These are phyloP conservation scores for Termitomyces sp. DNA, from an alignment of 768 basidiomycete genomes.

Conservation along the genomic window DNA sequence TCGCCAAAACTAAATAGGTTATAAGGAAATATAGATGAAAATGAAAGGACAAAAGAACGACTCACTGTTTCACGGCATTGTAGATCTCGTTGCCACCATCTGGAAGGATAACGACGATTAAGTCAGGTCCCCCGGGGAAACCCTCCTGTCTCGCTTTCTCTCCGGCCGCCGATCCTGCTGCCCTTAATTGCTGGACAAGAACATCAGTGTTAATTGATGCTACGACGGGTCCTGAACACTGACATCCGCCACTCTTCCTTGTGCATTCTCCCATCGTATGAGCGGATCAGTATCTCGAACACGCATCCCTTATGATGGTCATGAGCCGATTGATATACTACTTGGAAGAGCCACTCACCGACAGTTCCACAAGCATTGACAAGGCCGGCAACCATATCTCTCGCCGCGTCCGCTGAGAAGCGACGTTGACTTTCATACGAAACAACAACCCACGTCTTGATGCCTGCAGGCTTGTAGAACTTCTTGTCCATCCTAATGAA, in stretches of 20 bases:
- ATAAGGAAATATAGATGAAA: constrained; percentile 9
- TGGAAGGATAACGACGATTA: constrained; percentile 70
- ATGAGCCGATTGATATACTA: constrained; percentile 37
- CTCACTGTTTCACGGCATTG: constrained; percentile 75
- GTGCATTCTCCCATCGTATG: constrained; percentile 53
- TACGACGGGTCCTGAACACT: constrained; percentile 10
- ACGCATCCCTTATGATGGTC: constrained; percentile 45
- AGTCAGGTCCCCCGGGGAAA: constrained; percentile 34
- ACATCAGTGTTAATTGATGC: not conserved
- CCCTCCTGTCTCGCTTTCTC: constrained; percentile 33
- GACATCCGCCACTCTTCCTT: constrained; percentile 46
- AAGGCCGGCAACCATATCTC: constrained; percentile 53
- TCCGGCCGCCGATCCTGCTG: constrained; percentile 44
- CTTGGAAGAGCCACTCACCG: constrained; percentile 42
- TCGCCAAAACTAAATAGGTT: constrained; percentile 50
- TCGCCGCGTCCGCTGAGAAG: constrained; percentile 41
- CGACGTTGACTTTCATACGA: constrained; percentile 55
- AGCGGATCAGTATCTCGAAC: constrained; percentile 44
- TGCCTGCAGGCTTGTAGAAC: constrained; percentile 50
- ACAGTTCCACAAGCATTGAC: constrained; percentile 44
- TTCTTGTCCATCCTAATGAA: constrained; percentile 60
- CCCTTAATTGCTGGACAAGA: constrained; percentile 37
- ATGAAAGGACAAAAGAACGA: constrained; percentile 10
- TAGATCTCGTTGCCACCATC: constrained; percentile 74
- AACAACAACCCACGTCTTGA: constrained; percentile 61